phyloP scores from a whole-genome alignment of 2,329 filamentous ascomycete species.

The Mollisia scopiformis region DNA sequence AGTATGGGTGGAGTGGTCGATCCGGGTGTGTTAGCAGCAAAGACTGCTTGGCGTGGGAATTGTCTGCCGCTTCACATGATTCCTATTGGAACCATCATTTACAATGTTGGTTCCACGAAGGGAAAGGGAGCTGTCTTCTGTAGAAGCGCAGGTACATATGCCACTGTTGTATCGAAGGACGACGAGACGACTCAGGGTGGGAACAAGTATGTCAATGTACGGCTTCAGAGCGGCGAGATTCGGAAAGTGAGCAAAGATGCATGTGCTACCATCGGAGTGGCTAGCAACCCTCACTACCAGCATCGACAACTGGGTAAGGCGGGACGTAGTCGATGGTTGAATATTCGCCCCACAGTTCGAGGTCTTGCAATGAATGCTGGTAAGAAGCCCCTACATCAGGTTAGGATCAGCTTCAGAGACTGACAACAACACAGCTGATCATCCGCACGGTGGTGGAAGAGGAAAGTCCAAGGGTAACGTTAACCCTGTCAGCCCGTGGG shows the following conservation, averaged over 20 bases:
- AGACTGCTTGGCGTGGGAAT: conserved; percentile 92
- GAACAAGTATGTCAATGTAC: conserved; percentile 79
- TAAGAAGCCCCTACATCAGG: conserved; percentile 43
- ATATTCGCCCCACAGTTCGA: conserved; percentile 92
- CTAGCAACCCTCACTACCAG: conserved; percentile 91
- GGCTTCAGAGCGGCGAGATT: conserved; percentile 90
- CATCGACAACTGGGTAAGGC: conserved; percentile 94
- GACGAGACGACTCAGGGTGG: conserved; percentile 68
- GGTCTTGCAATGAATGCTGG: conserved; percentile 98
- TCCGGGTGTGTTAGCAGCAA: conserved; percentile 92
- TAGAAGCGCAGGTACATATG: conserved; percentile 91
- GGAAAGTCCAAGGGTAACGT: conserved; percentile 99
- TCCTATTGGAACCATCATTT: conserved; percentile 89
- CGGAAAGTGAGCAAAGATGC: conserved; percentile 88
- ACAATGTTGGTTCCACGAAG: conserved; percentile 79
- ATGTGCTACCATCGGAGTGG: conserved; percentile 90
- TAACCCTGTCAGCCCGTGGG: conserved; percentile 95
- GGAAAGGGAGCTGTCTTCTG: conserved; percentile 86
- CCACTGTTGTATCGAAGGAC: conserved; percentile 86
- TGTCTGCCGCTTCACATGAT: conserved; percentile 96
- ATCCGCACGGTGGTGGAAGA: conserved; percentile 98
- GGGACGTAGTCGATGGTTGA: conserved; percentile 89
- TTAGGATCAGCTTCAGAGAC: conserved; percentile 20
- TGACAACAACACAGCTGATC: conserved; percentile 64
- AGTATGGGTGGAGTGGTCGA: conserved; percentile 94